A percentile compares a stretch with the other conserved stretches of the same genome.
phyloP scores from a whole-genome alignment of 345 rosid genomes.

The Schrenkiella parvula region DNA sequence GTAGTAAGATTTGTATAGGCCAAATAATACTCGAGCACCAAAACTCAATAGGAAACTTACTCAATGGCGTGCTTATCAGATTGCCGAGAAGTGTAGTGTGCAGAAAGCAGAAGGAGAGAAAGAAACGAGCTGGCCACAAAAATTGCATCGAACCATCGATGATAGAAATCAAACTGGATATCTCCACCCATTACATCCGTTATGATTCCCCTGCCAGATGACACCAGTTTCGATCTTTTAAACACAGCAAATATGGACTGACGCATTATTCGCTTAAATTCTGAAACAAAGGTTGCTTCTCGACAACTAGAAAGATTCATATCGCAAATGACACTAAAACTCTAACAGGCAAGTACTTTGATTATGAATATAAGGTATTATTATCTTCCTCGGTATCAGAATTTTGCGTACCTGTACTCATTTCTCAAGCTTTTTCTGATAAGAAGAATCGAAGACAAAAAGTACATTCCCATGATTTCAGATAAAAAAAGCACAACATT shows the following conservation, averaged over 20 bases:
- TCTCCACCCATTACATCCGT: conserved; percentile 96
- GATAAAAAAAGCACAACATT: conserved; percentile 90
- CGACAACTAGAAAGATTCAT: neutral
- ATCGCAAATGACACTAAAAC: too few relatives aligned
- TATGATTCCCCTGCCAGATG: conserved; percentile 89
- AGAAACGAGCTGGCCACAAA: conserved; percentile 97
- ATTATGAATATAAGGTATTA: too few relatives aligned
- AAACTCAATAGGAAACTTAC: conserved; percentile 33
- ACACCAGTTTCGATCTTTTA: neutral
- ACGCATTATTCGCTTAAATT: neutral
- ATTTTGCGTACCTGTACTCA: conserved; percentile 66
- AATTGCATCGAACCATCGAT: conserved; percentile 96
- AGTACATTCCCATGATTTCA: conserved; percentile 99
- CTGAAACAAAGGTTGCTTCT: neutral
- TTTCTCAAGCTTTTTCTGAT: conserved; percentile 93
- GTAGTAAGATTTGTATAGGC: neutral
- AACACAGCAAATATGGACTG: neutral
- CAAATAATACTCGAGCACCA: neutral
- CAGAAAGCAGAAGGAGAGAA: conserved; percentile 87
- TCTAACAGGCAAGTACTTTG: too few relatives aligned
- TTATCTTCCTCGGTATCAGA: conserved; percentile 8
- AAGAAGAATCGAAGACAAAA: conserved; percentile 88
- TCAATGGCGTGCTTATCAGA: conserved; percentile 92
- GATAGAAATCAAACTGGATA: conserved; percentile 95
- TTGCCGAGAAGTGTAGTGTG: conserved; percentile 94